Evolutionary conservation across 768 basidiomycete species (phyloP).

Genomic region (Amanita inopinata): DNA sequence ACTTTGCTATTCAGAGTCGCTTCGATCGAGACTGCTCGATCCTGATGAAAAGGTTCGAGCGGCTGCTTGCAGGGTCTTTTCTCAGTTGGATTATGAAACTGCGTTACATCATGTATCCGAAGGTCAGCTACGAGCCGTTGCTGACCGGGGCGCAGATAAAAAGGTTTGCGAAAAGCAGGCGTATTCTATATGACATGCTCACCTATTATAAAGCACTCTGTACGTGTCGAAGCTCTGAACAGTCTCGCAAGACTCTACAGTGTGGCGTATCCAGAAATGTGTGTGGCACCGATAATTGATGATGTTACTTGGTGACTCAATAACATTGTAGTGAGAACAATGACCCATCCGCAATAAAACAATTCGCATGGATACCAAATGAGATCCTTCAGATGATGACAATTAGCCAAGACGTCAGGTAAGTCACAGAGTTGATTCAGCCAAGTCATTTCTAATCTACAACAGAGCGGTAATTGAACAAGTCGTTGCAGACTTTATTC

Average conservation of each 20-base stretch:
- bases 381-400: slow-evolving; percentile 49
- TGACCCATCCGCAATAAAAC: slow-evolving; percentile 57
- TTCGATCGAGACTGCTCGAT: slow-evolving; percentile 64
- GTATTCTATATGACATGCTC: background rate
- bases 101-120: slow-evolving; percentile 72
- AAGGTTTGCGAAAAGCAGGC: slow-evolving; percentile 41
- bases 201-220: slow-evolving; percentile 33
- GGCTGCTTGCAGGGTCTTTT: slow-evolving; percentile 74
- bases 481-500: slow-evolving; percentile 61
- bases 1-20: slow-evolving; percentile 33
- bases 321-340: slow-evolving; percentile 57
- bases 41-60: slow-evolving; percentile 89
- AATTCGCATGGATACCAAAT: slow-evolving; percentile 92
- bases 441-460: background rate
- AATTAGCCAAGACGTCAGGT: slow-evolving; percentile 53
- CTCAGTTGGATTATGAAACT: slow-evolving; percentile 84
- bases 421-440: slow-evolving; percentile 10
- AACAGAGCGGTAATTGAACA: slow-evolving; percentile 53
- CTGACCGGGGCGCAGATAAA: slow-evolving; percentile 72
- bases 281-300: slow-evolving; percentile 25
- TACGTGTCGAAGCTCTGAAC: slow-evolving; percentile 69
- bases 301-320: slow-evolving; percentile 4
- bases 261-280: slow-evolving; percentile 88
- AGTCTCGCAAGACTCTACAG: slow-evolving; percentile 71
- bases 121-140: slow-evolving; percentile 50